Conservation (phyloP, 371 early-diverging fungal species). For the Dichotomocladium elegans region DNA sequence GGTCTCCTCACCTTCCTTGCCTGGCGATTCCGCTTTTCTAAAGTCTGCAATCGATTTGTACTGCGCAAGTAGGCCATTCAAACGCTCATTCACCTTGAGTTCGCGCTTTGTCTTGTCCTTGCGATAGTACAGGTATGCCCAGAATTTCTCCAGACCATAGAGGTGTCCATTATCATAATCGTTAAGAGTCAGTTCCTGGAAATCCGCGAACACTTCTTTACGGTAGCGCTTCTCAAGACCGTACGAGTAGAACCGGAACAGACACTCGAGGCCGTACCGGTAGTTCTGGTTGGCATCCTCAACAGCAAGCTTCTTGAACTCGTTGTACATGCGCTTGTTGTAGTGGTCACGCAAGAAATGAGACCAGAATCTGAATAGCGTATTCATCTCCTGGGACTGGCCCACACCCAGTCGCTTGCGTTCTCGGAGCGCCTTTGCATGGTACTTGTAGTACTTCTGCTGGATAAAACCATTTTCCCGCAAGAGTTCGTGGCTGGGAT, state of each 20-base stretch:
- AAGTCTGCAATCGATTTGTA: conserved; percentile 76
- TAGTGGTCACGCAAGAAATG: conserved; percentile 95
- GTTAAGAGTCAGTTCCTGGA: conserved; percentile 74
- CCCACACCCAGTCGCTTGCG: conserved; percentile 91
- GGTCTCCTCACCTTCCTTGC: conserved; percentile 19
- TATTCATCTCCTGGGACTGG: conserved; percentile 97
- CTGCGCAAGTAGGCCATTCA: conserved; percentile 58
- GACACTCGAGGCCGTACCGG: conserved; percentile 91
- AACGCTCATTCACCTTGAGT: conserved; percentile 59
- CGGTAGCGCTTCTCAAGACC: conserved; percentile 91
- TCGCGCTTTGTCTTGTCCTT: conserved; percentile 77
- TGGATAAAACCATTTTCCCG: conserved; percentile 94
- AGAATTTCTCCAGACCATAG: conserved; percentile 95
- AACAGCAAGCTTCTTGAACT: conserved; percentile 89
- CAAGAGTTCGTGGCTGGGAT: conserved; percentile 90
- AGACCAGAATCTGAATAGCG: conserved; percentile 96
- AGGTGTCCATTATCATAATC: conserved; percentile 74
- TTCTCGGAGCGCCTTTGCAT: conserved; percentile 90
- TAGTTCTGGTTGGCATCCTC: conserved; percentile 89
- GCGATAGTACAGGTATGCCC: conserved; percentile 92
- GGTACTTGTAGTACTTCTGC: conserved; percentile 94
- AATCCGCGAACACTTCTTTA: conserved; percentile 81
- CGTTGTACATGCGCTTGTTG: conserved; percentile 89
- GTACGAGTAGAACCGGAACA: conserved; percentile 96
- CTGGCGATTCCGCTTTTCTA: conserved; percentile 42